Evolutionary conservation across 805 yeast species (phyloP).

Genomic region (Monosporozyma yasuniensis): DNA sequence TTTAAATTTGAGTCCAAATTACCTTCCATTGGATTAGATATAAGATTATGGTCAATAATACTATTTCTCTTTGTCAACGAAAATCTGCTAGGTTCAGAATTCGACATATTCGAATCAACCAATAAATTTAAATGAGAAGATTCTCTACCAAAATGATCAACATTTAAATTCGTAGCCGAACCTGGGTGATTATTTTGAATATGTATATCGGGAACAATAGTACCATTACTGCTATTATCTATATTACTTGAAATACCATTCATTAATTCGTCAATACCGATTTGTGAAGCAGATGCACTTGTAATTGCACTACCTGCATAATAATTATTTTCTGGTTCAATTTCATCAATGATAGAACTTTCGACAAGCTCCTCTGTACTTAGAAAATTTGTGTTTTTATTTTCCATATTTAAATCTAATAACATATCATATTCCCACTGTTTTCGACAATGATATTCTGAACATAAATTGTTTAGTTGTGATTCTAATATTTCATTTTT

Average conservation of each 20-base stretch:
- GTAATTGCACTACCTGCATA: neutral
- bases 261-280: slow-evolving; percentile 9
- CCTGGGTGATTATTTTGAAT: neutral
- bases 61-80: neutral
- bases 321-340: slow-evolving; percentile 24
- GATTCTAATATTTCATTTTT: slow-evolving; percentile 34
- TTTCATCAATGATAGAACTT: slow-evolving; percentile 45
- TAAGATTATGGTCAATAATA: neutral
- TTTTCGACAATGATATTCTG: slow-evolving; percentile 39
- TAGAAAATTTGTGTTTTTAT: slow-evolving; percentile 37
- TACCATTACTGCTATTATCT: neutral
- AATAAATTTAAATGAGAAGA: neutral
- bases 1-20: slow-evolving; percentile 2
- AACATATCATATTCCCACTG: slow-evolving; percentile 53
- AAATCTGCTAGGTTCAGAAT: neutral
- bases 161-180: neutral
- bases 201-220: neutral
- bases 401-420: slow-evolving; percentile 40
- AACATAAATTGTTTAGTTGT: slow-evolving; percentile 38
- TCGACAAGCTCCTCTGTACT: slow-evolving; percentile 55
- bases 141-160: neutral
- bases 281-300: slow-evolving; percentile 4
- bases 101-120: neutral
- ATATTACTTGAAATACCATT: neutral
- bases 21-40: neutral